Conservation (phyloP, 1,284 basidiomycete genomes). For the Sporisorium scitamineum region DNA sequence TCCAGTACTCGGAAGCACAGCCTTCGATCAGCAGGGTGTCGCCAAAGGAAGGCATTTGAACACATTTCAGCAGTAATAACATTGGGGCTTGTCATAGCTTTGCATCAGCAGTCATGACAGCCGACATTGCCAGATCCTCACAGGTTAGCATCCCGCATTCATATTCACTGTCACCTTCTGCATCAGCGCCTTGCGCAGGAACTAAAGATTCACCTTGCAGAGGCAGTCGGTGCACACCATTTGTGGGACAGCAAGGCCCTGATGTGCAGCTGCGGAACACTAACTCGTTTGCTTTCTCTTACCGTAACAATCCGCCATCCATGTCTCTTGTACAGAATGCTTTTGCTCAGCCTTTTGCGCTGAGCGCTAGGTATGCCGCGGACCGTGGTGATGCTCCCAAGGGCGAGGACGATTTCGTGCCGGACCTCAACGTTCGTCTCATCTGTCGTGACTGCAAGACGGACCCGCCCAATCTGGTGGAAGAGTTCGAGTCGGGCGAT, state of each 20-base stretch:
- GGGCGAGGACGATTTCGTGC: constrained; percentile 61
- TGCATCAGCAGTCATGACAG: constrained; percentile 36
- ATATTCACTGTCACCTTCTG: not conserved
- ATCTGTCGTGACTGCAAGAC: constrained; percentile 90
- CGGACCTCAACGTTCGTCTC: constrained; percentile 64
- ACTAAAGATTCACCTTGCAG: not conserved
- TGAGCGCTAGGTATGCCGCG: constrained; percentile 62
- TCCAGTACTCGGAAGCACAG: not conserved
- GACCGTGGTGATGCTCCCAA: constrained; percentile 58
- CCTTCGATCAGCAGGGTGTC: constrained; percentile 19
- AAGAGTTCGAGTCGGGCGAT: constrained; percentile 97
- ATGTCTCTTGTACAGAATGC: constrained; percentile 27
- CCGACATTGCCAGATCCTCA: constrained; percentile 40
- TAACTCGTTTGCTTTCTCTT: constrained; percentile 4
- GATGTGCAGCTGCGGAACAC: not conserved
- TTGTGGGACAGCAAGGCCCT: not conserved
- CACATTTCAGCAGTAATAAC: constrained; percentile 12
- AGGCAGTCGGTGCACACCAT: not conserved
- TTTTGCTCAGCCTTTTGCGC: constrained; percentile 61
- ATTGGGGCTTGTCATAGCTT: constrained; percentile 2
- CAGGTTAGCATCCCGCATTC: constrained; percentile 32
- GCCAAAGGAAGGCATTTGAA: constrained; percentile 35
- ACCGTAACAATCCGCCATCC: not conserved
- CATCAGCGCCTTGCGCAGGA: constrained; percentile 11
- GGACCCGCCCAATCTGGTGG: constrained; percentile 91